A percentile compares a stretch with the other conserved stretches of the same genome.
phyloP scores from a whole-genome alignment of 495 filamentous ascomycete species.

The Penicillium robsamsonii region DNA sequence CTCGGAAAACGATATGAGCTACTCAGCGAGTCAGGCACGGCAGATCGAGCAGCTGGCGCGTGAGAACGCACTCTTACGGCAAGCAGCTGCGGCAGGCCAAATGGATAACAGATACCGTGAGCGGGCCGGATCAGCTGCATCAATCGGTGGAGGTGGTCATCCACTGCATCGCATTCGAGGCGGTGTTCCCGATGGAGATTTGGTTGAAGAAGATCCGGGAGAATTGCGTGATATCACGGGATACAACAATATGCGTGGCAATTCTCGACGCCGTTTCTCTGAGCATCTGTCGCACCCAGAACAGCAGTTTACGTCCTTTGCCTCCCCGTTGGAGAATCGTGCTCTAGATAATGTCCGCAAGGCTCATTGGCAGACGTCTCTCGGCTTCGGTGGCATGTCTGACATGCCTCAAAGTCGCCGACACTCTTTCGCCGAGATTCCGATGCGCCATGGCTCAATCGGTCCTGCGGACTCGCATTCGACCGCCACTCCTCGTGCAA shows the following conservation, averaged over 20 bases:
- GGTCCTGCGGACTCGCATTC: conserved; percentile 57
- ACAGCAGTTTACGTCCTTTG: conserved; percentile 53
- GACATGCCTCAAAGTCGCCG: conserved; percentile 84
- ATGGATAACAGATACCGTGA: conserved; percentile 62
- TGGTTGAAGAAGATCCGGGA: conserved; percentile 67
- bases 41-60: conserved; percentile 70
- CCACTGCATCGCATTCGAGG: conserved; percentile 62
- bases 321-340: conserved; percentile 60
- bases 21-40: conserved; percentile 59
- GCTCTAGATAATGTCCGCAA: conserved; percentile 76
- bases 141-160: conserved; percentile 51
- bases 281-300: conserved; percentile 61
- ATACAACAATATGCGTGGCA: conserved; percentile 40
- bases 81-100: conserved; percentile 54
- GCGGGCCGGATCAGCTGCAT: conserved; percentile 55
- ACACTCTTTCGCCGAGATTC: conserved; percentile 94
- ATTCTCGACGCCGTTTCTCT: conserved; percentile 55
- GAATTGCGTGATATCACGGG: conserved; percentile 59
- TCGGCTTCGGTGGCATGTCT: conserved; percentile 68
- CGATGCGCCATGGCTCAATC: conserved; percentile 66
- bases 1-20: conserved; percentile 58
- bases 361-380: conserved; percentile 83
- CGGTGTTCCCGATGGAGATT: conserved; percentile 67
- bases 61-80: conserved; percentile 70
- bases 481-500: conserved; percentile 27